Percentiles rank a stretch among this genome's conserved stretches.
Evolutionary conservation across 768 basidiomycete genomes (phyloP).

Genomic region (Favolaschia claudopus): DNA sequence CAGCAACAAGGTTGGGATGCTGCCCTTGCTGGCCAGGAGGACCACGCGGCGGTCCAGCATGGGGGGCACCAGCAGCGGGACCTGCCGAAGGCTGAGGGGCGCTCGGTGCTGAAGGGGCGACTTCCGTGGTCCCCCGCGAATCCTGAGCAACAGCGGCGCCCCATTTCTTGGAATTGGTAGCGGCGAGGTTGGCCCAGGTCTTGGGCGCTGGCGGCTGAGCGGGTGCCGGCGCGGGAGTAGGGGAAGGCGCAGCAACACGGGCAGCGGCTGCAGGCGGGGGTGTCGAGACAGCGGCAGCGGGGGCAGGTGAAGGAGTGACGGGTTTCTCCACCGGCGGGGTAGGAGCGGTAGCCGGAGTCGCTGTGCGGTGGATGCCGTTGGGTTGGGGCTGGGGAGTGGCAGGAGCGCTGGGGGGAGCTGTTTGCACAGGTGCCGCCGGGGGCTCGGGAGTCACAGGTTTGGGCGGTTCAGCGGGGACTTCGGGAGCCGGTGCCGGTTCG

Average conservation of each 20-base stretch:
- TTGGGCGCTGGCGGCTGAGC: conserved; percentile 68
- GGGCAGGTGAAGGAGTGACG: conserved; percentile 34
- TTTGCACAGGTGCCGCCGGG: conserved; percentile 35
- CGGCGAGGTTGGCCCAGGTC: conserved; percentile 93
- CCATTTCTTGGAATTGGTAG: conserved; percentile 85
- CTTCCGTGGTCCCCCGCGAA: conserved; percentile 78
- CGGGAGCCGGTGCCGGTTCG: conserved; percentile 52
- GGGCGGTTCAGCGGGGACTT: conserved; percentile 30
- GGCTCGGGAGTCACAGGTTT: conserved; percentile 40
- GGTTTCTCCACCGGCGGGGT: conserved; percentile 36
- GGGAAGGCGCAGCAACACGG: conserved; percentile 36
- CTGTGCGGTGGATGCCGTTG: conserved; percentile 45
- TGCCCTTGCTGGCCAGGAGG: conserved; percentile 36
- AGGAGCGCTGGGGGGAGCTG: conserved; percentile 44
- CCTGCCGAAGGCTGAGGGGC: conserved; percentile 34
- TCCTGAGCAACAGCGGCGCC: conserved; percentile 82
- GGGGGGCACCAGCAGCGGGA: conserved; percentile 30
- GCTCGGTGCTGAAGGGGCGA: conserved; percentile 32
- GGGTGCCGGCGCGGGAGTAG: conserved; percentile 41
- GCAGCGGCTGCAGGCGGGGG: conserved; percentile 37
- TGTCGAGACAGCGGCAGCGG: conserved; percentile 40
- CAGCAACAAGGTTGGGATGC: conserved; percentile 62
- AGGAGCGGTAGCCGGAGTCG: conserved; percentile 42
- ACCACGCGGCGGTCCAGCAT: conserved; percentile 43
- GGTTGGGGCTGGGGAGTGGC: conserved; percentile 40